Evolutionary conservation across 2,329 filamentous ascomycete genomes (phyloP).

Genomic region (Amphichorda felina): DNA sequence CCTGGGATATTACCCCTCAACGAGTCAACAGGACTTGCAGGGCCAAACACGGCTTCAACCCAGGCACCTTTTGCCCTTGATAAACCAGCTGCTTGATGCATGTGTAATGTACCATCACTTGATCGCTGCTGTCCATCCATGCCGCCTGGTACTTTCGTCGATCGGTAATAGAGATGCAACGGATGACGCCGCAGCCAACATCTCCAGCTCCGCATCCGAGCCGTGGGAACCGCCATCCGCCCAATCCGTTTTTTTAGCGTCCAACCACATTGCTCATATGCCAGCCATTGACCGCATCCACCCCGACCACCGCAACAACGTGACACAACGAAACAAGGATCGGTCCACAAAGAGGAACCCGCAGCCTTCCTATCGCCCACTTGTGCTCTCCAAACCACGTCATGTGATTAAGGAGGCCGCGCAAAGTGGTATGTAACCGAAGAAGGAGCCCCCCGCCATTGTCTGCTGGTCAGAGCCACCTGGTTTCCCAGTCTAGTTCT

Average conservation of each 20-base stretch:
- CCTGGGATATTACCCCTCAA: neutral
- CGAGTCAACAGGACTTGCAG: too few species aligned
- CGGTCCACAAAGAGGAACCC: neutral
- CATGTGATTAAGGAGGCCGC: neutral
- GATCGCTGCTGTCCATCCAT: too few species aligned
- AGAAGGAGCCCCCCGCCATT: neutral
- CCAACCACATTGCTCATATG: slow-evolving; percentile 13
- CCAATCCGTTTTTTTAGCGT: slow-evolving; percentile 5
- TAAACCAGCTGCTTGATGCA: too few species aligned
- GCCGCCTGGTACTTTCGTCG: too few species aligned
- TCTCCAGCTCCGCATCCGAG: neutral
- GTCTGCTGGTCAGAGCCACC: neutral
- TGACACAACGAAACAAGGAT: slow-evolving; percentile 1
- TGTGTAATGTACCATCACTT: too few species aligned
- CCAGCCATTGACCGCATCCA: neutral
- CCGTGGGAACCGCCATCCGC: too few species aligned
- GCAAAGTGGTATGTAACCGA: neutral
- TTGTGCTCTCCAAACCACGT: neutral
- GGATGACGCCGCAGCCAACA: neutral
- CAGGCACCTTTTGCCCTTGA: too few species aligned
- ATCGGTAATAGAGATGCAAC: neutral
- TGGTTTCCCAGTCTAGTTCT: neutral
- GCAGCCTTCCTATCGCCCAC: neutral
- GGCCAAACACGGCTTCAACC: too few species aligned
- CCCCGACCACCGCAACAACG: neutral